Evolutionary conservation across 257 asterid species (phyloP).

Genomic region (Salvia miltiorrhiza): DNA sequence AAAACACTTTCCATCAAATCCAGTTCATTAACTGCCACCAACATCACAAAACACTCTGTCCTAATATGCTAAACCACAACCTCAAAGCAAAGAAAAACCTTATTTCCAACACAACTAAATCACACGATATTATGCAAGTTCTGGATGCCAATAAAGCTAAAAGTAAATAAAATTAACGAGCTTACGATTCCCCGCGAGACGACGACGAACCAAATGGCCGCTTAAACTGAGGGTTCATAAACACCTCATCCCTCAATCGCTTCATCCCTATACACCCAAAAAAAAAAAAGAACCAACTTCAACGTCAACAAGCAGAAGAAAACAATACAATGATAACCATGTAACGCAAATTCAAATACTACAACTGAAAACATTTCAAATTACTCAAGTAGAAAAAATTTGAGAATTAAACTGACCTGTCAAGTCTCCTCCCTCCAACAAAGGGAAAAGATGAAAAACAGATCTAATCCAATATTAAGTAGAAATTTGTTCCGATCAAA

Average conservation of each 20-base stretch:
- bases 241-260: constrained; percentile 77
- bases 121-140: constrained; percentile 18
- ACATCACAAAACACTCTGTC: constrained; percentile 14
- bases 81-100: neutral
- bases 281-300: constrained; percentile 12
- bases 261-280: constrained; percentile 58
- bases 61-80: constrained; percentile 21
- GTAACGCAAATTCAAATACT: constrained; percentile 9
- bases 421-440: constrained; percentile 37
- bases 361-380: constrained; percentile 1
- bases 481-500: constrained; percentile 27
- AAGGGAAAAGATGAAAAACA: constrained; percentile 35
- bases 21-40: constrained; percentile 31
- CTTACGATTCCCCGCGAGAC: constrained; percentile 88
- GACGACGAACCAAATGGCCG: constrained; percentile 72
- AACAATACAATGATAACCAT: constrained; percentile 1
- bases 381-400: neutral
- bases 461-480: constrained; percentile 52
- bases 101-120: constrained; percentile 13
- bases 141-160: constrained; percentile 3
- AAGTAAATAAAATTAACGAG: neutral
- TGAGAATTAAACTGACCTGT: constrained; percentile 35
- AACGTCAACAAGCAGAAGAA: constrained; percentile 25
- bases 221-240: constrained; percentile 66
- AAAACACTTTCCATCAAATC: constrained; percentile 23